phyloP scores from a whole-genome alignment of 345 rosid genomes.

The Populus simonii region DNA sequence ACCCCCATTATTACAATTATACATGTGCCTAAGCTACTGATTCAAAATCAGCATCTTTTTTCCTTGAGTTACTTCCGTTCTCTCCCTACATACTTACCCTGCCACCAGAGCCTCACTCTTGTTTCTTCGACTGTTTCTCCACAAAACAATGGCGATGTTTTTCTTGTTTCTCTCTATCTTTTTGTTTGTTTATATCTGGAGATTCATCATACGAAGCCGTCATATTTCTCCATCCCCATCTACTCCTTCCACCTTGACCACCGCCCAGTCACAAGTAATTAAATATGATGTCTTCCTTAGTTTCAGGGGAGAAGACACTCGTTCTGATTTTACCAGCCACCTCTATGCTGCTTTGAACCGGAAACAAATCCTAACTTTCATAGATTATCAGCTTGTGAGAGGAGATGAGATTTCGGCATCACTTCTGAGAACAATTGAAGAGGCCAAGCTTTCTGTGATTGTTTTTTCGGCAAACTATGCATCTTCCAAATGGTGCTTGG shows the following conservation, averaged over 20 bases:
- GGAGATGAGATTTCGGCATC: neutral
- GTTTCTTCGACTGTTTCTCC: no score
- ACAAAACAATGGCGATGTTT: no score
- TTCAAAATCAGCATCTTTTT: no score
- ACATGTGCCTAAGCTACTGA: no score
- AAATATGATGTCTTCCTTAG: slow-evolving; percentile 2
- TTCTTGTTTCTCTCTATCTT: no score
- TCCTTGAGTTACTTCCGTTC: no score
- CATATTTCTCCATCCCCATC: neutral
- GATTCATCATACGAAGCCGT: no score
- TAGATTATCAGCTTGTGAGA: neutral
- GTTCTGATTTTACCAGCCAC: neutral
- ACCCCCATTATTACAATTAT: no score
- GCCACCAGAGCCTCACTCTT: no score
- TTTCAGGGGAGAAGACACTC: neutral
- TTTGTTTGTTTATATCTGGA: no score
- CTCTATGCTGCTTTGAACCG: neutral
- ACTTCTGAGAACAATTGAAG: neutral
- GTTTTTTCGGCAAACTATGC: neutral
- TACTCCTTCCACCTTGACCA: neutral
- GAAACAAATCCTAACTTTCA: neutral
- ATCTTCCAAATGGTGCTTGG: neutral
- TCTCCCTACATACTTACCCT: no score
- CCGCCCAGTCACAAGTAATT: no score
- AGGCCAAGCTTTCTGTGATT: neutral